Percentiles rank a stretch among this genome's conserved stretches.
These are phyloP conservation scores for Lyophyllum decastes DNA, from an alignment of 768 basidiomycete genomes.

Conservation along the genomic window DNA sequence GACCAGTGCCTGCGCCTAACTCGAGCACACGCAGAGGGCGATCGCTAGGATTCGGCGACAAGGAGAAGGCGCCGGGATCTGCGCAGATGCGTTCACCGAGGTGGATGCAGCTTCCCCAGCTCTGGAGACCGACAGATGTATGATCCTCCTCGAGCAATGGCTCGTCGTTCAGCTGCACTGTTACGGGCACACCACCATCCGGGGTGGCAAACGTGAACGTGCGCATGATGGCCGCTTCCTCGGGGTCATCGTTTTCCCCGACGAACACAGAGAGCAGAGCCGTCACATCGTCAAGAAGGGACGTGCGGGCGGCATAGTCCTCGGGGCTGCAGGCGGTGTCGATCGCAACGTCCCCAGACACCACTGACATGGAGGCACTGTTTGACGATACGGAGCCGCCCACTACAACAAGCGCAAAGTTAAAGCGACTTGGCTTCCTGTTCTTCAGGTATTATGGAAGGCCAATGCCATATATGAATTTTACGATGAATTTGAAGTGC, in stretches of 20 bases:
- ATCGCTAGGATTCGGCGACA: conserved; percentile 16
- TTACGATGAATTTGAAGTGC: no score
- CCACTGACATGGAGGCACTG: no score
- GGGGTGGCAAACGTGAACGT: conserved; percentile 48
- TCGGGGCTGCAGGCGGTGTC: no score
- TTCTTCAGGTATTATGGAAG: no score
- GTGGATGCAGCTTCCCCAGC: conserved; percentile 80
- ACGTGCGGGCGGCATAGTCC: conserved; percentile 42
- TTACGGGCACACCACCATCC: conserved; percentile 22
- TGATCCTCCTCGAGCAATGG: conserved; percentile 65
- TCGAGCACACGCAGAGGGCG: conserved; percentile 58
- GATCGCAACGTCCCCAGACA: no score
- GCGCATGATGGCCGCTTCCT: conserved; percentile 46
- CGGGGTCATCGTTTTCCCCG: conserved; percentile 39
- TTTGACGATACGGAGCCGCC: no score
- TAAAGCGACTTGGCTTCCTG: no score
- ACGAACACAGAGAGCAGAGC: conserved; percentile 56
- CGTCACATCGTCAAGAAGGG: conserved; percentile 58
- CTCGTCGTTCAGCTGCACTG: conserved; percentile 70
- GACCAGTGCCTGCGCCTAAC: conserved; percentile 84
- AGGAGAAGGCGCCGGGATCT: conserved; percentile 41
- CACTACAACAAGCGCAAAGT: no score
- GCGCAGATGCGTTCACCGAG: conserved; percentile 65
- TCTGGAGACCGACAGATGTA: conserved; percentile 81
- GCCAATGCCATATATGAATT: no score